A percentile compares a stretch with the other conserved stretches of the same genome.
Evolutionary conservation across 169 alveolate genomes (phyloP).

Genomic region (Miamiensis avidus): DNA sequence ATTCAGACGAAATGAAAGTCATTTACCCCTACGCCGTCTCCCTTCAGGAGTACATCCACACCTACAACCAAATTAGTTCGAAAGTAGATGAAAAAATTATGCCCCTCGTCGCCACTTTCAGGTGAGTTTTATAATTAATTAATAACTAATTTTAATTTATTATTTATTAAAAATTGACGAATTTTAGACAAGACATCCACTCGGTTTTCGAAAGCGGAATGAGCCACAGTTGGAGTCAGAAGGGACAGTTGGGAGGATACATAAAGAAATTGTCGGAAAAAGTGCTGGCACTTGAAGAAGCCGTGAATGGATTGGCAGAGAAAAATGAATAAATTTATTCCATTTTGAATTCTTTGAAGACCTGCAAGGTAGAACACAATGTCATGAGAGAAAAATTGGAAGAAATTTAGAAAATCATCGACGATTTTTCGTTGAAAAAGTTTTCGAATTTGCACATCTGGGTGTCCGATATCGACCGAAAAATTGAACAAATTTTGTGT

Average conservation of each 20-base stretch:
- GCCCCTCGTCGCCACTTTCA: slow-evolving; percentile 67
- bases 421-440: slow-evolving; percentile 80
- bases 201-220: slow-evolving; percentile 52
- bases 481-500: slow-evolving; percentile 80
- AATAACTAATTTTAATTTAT: neutral
- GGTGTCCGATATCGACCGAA: slow-evolving; percentile 85
- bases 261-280: slow-evolving; percentile 58
- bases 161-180: too few species aligned
- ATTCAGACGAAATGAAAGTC: slow-evolving; percentile 74
- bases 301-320: slow-evolving; percentile 70
- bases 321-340: slow-evolving; percentile 68
- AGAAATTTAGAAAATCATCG: slow-evolving; percentile 78
- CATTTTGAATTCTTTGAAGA: slow-evolving; percentile 60
- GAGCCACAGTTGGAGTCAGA: slow-evolving; percentile 64
- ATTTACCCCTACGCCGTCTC: slow-evolving; percentile 90
- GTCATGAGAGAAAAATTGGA: slow-evolving; percentile 55
- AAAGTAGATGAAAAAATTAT: slow-evolving; percentile 69
- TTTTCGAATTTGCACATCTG: slow-evolving; percentile 85
- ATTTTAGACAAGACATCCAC: slow-evolving; percentile 63
- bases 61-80: slow-evolving; percentile 70
- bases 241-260: slow-evolving; percentile 56
- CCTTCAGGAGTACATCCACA: slow-evolving; percentile 85
- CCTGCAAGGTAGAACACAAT: slow-evolving; percentile 59
- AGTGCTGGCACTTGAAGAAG: slow-evolving; percentile 81
- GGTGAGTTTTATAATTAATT: neutral